Evolutionary conservation across 192 early-diverging fungal species (phyloP), one percentile per base, ranked within the genome.

Genomic region (Funneliformis mosseae): DNA sequence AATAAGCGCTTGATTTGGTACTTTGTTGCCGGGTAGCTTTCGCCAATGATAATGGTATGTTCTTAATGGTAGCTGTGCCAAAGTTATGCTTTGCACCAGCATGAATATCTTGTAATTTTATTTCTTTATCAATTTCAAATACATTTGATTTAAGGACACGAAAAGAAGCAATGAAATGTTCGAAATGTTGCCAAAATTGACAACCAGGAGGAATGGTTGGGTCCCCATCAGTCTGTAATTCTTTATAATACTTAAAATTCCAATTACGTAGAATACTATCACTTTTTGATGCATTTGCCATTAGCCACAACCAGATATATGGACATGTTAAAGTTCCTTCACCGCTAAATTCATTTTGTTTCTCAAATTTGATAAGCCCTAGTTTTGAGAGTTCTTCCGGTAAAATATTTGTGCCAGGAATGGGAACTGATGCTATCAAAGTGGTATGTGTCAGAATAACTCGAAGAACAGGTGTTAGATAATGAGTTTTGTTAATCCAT

Each of bases 181-280:
- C 78, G 63, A 84, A 84, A 62, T 84, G 78, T 77, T 84, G 74
- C 83, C 83, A 84, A 60, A 79, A 84, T 70, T 83, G 78, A 66
- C 67, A 77, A 39, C 74, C 74, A 18, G 77, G 81, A 27, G 77
- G 83, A 71, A 74, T 80, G 69, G 76, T 81, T 76, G 77, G 76
- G 50, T 84, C 80, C 41, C 14, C 60, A 41, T 81, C 70, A 70
- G 74, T 66, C 69, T 67, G 66, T 78, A 61, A 16, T 81, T 76
- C 59, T 55, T 79, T 74, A 33, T 66, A 43, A 42, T 79, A 81
- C 64, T 74, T 63, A 55, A 55, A 55, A 55, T 55, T 55, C 77
- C 77, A 84, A 73, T 76, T 66, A 16, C 23, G 39, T 27, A 84
- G 80, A 64, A 84, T 55, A 48, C 43, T 42, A 74, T 79, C 72